Percentiles rank a stretch among this genome's conserved stretches.
These are phyloP conservation scores for Dysphania ambrosioides DNA, from an alignment of 148 eudicot genomes.

Conservation along the genomic window DNA sequence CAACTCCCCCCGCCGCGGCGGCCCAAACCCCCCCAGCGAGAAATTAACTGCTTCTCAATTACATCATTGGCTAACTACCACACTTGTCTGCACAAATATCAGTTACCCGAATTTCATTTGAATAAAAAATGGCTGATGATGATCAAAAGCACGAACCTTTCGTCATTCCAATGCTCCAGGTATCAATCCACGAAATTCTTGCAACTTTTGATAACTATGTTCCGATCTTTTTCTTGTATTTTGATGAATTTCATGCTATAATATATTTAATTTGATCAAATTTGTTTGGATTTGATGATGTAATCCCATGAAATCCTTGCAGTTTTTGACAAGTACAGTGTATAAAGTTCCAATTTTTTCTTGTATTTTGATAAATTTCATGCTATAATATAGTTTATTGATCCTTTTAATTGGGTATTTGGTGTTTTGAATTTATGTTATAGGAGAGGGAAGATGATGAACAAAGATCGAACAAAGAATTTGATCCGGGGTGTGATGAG, in stretches of 20 bases:
- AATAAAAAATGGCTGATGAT: constrained; percentile 29
- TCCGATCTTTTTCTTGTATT: constrained; percentile 12
- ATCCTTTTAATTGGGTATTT: constrained; percentile 13
- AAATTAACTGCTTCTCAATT: neutral
- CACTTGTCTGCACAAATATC: neutral
- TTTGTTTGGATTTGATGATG: no score
- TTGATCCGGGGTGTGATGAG: constrained; percentile 61
- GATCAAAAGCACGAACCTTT: constrained; percentile 37
- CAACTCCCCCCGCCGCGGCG: neutral
- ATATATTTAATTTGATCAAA: neutral
- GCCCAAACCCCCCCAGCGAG: neutral
- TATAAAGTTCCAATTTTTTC: neutral
- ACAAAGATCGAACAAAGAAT: constrained; percentile 35
- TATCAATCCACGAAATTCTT: no score
- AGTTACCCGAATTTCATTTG: constrained; percentile 18
- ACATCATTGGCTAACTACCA: neutral
- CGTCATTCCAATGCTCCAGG: constrained; percentile 40
- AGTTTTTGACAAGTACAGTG: neutral
- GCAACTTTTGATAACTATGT: no score
- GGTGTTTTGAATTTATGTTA: neutral
- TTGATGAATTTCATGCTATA: neutral
- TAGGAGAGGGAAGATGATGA: constrained; percentile 58
- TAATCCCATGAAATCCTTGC: constrained; percentile 13
- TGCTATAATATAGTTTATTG: neutral
- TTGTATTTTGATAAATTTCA: neutral